These are phyloP conservation scores for Colletotrichum cuscutae DNA, from an alignment of 2,329 filamentous ascomycete species.

Conservation along the genomic window DNA sequence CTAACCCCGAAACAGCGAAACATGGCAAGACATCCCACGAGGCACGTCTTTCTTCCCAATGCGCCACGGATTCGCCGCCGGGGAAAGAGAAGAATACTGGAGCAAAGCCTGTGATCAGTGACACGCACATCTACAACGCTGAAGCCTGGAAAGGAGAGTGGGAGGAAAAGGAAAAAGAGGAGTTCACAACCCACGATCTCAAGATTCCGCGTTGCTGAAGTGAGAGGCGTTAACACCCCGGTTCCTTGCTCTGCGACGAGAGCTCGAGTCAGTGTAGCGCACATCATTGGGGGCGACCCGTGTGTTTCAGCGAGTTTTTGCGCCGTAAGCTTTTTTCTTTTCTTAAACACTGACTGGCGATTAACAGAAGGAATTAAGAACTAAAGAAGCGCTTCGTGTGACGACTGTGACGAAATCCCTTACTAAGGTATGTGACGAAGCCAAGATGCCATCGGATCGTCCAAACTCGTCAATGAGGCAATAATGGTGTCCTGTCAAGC, in stretches of 20 bases:
- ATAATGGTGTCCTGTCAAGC: neutral
- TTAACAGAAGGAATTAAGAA: neutral
- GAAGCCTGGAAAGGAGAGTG: neutral
- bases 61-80: neutral
- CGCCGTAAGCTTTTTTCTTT: neutral
- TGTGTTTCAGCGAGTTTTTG: constrained; percentile 23
- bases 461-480: neutral
- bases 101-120: neutral
- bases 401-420: neutral
- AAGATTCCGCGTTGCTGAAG: neutral
- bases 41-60: neutral
- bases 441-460: neutral
- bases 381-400: neutral
- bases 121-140: neutral
- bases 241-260: constrained; percentile 3
- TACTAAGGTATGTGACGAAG: neutral
- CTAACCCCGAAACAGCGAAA: neutral
- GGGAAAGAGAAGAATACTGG: neutral
- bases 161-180: neutral
- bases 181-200: neutral
- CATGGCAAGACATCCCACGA: neutral
- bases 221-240: neutral
- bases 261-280: constrained; percentile 15
- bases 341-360: neutral
- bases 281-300: neutral